Percentiles rank a stretch among this genome's conserved stretches.
Conservation (phyloP, 2,329 filamentous ascomycete species). For the Fusarium multiceps region DNA sequence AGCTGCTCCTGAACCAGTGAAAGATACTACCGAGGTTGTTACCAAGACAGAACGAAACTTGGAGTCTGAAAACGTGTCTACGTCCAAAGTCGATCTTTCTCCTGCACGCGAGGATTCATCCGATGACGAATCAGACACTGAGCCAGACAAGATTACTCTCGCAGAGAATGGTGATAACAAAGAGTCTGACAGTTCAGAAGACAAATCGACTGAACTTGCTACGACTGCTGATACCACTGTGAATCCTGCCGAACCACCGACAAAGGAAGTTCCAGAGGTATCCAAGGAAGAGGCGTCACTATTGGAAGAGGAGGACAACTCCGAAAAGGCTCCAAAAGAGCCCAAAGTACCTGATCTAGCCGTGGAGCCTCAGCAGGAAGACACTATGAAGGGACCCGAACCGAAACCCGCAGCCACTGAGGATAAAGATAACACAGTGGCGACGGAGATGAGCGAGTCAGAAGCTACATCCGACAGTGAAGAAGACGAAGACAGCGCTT, state of each 20-base stretch:
- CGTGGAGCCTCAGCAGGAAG: slow-evolving; percentile 9
- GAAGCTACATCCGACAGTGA: neutral
- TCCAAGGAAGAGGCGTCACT: slow-evolving; percentile 3
- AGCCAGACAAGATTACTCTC: neutral
- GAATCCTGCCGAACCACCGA: slow-evolving; percentile 2
- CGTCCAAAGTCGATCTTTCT: neutral
- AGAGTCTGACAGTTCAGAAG: neutral
- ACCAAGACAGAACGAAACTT: neutral
- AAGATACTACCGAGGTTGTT: slow-evolving; percentile 6
- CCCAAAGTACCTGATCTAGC: neutral
- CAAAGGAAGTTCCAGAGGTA: slow-evolving; percentile 3
- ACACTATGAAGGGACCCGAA: neutral
- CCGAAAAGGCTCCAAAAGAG: slow-evolving; percentile 15
- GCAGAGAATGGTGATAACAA: slow-evolving; percentile 1
- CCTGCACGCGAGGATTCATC: slow-evolving; percentile 2
- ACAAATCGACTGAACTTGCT: neutral
- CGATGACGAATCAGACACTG: neutral
- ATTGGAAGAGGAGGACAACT: slow-evolving; percentile 6
- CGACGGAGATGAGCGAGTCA: neutral
- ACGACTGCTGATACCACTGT: slow-evolving; percentile 1
- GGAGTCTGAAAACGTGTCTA: neutral
- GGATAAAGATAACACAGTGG: neutral
- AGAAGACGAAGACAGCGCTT: neutral
- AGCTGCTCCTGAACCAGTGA: neutral
- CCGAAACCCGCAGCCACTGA: slow-evolving; percentile 9